A percentile compares a stretch with the other conserved stretches of the same genome.
Evolutionary conservation across 2,329 filamentous ascomycete genomes (phyloP).

Genomic region (Calonectria leucothoes): DNA sequence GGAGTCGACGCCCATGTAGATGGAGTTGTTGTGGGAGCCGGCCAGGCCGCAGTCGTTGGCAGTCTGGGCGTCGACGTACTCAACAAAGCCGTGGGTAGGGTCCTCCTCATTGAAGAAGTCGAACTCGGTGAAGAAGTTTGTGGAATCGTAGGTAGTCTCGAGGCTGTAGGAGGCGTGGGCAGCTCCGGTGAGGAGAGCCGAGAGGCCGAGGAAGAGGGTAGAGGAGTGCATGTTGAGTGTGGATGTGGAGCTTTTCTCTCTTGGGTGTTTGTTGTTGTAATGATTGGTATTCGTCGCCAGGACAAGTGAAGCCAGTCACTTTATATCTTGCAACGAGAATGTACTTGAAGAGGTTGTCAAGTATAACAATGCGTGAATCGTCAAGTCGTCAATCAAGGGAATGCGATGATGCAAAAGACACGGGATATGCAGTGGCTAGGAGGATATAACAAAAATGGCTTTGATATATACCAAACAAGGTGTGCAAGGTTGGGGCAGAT

Average conservation of each 20-base stretch:
- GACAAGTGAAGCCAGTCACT: conserved; percentile 27
- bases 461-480: conserved; percentile 4
- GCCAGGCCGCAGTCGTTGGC: conserved; percentile 71
- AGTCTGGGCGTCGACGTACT: conserved; percentile 70
- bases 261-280: conserved; percentile 2
- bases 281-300: background rate
- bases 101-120: conserved; percentile 69
- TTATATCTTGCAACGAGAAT: conserved; percentile 5
- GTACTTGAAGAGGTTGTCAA: conserved; percentile 16
- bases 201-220: conserved; percentile 41
- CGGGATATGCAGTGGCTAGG: background rate
- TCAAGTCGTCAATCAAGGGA: conserved; percentile 10
- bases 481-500: background rate
- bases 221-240: conserved; percentile 40
- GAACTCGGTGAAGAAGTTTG: conserved; percentile 68
- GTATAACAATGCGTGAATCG: conserved; percentile 16
- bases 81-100: conserved; percentile 81
- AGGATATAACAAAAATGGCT: background rate
- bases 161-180: conserved; percentile 55
- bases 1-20: conserved; percentile 79
- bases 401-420: background rate
- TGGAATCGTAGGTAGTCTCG: conserved; percentile 59
- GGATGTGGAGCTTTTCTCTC: conserved; percentile 26
- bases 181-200: conserved; percentile 43
- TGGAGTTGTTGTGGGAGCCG: conserved; percentile 62